Conservation (phyloP, 495 filamentous ascomycete genomes). For the Hypoxylon lenormandii region DNA sequence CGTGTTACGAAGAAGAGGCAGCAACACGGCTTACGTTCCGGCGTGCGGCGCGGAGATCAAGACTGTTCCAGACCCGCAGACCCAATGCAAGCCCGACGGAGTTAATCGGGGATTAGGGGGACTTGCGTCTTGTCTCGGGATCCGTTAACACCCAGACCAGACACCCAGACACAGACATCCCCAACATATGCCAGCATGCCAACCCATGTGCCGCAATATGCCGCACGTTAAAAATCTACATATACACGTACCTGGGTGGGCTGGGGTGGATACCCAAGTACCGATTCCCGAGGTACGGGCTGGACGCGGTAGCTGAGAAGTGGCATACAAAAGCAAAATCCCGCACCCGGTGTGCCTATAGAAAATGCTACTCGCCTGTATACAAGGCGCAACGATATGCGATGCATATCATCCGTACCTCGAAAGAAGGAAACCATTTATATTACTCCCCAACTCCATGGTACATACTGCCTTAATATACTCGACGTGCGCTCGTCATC, state of each 20-base stretch:
- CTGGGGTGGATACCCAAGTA: too few species aligned
- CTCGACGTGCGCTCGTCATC: constrained; percentile 23
- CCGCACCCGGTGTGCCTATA: constrained; percentile 7
- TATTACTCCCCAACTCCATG: constrained; percentile 17
- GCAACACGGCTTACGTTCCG: background rate
- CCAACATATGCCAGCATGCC: background rate
- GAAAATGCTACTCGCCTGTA: too few species aligned
- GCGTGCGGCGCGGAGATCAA: constrained; percentile 2
- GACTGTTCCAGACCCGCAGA: background rate
- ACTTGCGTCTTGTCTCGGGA: background rate
- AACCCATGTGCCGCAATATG: too few species aligned
- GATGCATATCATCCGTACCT: background rate
- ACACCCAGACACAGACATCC: background rate
- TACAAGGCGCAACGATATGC: too few species aligned
- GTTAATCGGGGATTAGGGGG: constrained; percentile 37
- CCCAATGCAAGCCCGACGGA: constrained; percentile 4
- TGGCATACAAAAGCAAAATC: background rate
- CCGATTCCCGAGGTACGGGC: too few species aligned
- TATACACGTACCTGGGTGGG: too few species aligned
- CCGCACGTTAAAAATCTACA: too few species aligned
- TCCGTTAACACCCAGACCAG: background rate
- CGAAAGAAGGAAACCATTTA: background rate
- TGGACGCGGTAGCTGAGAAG: too few species aligned
- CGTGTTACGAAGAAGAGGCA: background rate
- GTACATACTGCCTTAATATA: constrained; percentile 23